phyloP scores from a whole-genome alignment of 73 alveolate species.

The Paramecium pentaurelia region DNA sequence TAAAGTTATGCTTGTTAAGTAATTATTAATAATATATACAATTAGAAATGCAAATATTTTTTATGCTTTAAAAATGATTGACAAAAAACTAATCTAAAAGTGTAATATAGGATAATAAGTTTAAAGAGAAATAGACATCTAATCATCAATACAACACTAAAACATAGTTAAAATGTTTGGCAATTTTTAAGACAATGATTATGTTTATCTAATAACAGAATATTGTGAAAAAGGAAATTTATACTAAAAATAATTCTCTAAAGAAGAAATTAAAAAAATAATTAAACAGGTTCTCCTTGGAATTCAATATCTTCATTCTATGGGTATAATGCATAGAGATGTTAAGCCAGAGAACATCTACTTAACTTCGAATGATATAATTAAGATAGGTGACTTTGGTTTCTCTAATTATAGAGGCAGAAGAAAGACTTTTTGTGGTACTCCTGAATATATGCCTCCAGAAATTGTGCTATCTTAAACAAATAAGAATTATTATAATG shows the following conservation, averaged over 20 bases:
- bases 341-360: neutral
- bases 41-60: neutral
- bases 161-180: neutral
- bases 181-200: neutral
- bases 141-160: neutral
- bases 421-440: neutral
- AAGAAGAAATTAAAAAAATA: neutral
- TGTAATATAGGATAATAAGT: neutral
- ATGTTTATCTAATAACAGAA: neutral
- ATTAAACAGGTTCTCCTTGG: neutral
- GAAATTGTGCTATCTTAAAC: neutral
- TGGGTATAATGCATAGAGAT: conserved; percentile 28
- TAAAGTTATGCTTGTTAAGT: neutral
- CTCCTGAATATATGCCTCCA: conserved; percentile 24
- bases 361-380: neutral
- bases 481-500: neutral
- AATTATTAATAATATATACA: neutral
- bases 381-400: neutral
- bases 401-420: neutral
- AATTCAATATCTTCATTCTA: neutral
- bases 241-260: conserved; percentile 9
- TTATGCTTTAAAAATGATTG: neutral
- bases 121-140: neutral
- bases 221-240: neutral
- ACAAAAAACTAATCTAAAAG: neutral